Conservation (phyloP, 2,329 filamentous ascomycete genomes). For the Paraconiothyrium brasiliense region DNA sequence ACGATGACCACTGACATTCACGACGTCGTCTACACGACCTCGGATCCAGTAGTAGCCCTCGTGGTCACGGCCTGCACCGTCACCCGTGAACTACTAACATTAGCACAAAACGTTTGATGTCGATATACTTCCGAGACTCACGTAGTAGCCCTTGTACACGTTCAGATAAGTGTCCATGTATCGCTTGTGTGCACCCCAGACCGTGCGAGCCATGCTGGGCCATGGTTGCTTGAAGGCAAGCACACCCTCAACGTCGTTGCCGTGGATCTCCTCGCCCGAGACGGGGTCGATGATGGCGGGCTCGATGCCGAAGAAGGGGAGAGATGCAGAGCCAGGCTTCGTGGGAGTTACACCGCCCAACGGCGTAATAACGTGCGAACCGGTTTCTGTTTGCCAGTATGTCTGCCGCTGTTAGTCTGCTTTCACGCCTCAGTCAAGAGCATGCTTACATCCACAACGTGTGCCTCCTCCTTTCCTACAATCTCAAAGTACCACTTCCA, state of each 20-base stretch:
- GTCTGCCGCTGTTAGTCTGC: constrained; percentile 67
- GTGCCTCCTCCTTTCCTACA: constrained; percentile 91
- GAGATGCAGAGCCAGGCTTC: constrained; percentile 93
- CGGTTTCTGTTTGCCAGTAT: constrained; percentile 99
- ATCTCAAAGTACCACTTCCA: constrained; percentile 99
- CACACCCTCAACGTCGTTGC: constrained; percentile 97
- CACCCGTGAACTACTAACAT: constrained; percentile 77
- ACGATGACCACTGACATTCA: constrained; percentile 96
- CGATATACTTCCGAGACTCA: constrained; percentile 59
- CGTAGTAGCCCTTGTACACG: constrained; percentile 97
- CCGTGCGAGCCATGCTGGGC: constrained; percentile 98
- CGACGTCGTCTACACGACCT: constrained; percentile 96
- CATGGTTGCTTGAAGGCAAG: constrained; percentile 97
- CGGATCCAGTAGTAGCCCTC: constrained; percentile 99
- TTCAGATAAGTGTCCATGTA: constrained; percentile 99
- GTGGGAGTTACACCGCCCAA: constrained; percentile 93
- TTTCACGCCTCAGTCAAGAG: not conserved
- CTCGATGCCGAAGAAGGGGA: constrained; percentile 98
- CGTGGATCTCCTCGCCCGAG: constrained; percentile 89
- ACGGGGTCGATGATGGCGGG: constrained; percentile 97
- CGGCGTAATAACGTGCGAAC: constrained; percentile 94
- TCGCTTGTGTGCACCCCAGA: constrained; percentile 96
- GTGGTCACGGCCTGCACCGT: constrained; percentile 94
- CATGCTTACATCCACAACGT: constrained; percentile 87
- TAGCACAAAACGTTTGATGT: constrained; percentile 23